These are phyloP conservation scores for Oropetium thomaeum DNA, from an alignment of 176 grass and related monocot species.

Conservation along the genomic window DNA sequence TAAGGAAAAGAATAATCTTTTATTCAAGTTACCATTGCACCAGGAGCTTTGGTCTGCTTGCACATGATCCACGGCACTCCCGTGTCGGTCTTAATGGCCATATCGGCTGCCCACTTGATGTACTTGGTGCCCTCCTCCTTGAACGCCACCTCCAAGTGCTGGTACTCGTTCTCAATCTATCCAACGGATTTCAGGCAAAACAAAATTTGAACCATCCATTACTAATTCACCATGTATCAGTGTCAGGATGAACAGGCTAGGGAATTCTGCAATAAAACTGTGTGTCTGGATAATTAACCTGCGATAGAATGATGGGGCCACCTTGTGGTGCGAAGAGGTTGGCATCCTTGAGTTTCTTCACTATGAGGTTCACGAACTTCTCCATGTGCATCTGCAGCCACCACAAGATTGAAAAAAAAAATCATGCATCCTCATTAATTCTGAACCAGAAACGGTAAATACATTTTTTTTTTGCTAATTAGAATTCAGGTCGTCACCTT, in stretches of 20 bases:
- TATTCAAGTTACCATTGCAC: slow-evolving; percentile 52
- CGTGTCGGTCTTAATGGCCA: slow-evolving; percentile 41
- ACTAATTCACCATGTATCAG: too few species aligned
- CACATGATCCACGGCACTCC: slow-evolving; percentile 92
- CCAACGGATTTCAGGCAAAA: background rate
- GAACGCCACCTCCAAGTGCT: slow-evolving; percentile 48
- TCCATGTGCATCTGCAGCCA: slow-evolving; percentile 57
- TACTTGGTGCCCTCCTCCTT: slow-evolving; percentile 57
- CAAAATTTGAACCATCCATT: too few species aligned
- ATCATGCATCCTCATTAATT: too few species aligned
- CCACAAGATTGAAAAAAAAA: background rate
- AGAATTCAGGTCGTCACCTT: slow-evolving; percentile 43
- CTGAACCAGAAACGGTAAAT: background rate
- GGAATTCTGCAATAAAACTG: background rate
- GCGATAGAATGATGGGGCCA: slow-evolving; percentile 83
- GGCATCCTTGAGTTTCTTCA: slow-evolving; percentile 68
- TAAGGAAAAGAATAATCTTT: background rate
- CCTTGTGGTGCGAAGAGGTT: slow-evolving; percentile 81
- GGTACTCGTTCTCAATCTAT: slow-evolving; percentile 96
- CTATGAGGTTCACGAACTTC: slow-evolving; percentile 53
- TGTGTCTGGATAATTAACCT: slow-evolving; percentile 44
- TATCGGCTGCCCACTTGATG: slow-evolving; percentile 62
- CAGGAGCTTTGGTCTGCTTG: slow-evolving; percentile 82
- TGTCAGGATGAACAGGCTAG: too few species aligned
- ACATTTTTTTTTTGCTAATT: background rate